Percentiles rank a stretch among this genome's conserved stretches.
These are phyloP conservation scores for Eimeria sp. DNA, from an alignment of 169 alveolate species.

Conservation along the genomic window DNA sequence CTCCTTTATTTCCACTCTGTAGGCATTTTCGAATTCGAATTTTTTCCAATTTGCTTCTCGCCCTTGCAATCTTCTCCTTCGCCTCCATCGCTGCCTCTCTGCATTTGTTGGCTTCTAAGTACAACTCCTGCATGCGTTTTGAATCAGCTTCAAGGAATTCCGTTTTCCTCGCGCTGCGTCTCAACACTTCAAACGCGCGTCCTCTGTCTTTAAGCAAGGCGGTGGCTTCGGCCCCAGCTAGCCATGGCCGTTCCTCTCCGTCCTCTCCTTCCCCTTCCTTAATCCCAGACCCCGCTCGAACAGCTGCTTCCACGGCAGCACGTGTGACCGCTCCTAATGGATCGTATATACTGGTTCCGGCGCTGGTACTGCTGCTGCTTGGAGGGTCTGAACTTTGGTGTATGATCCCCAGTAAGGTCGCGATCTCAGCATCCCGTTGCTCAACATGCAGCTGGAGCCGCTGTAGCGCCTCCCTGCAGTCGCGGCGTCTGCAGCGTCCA, in stretches of 20 bases:
- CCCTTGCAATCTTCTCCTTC: conserved; percentile 86
- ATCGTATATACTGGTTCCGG: neutral
- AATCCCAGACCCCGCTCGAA: neutral
- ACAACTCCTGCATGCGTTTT: conserved; percentile 87
- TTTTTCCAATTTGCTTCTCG: neutral
- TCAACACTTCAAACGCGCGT: conserved; percentile 91
- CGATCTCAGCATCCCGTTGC: conserved; percentile 93
- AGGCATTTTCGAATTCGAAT: conserved; percentile 24
- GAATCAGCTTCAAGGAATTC: conserved; percentile 90
- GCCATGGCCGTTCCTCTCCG: conserved; percentile 19
- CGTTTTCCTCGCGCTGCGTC: conserved; percentile 91
- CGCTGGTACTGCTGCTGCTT: neutral
- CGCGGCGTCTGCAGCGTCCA: conserved; percentile 21
- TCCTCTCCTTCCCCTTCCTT: neutral
- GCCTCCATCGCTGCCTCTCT: conserved; percentile 89
- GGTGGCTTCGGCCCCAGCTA: conserved; percentile 79
- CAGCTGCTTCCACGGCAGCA: conserved; percentile 25
- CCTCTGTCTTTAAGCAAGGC: conserved; percentile 89
- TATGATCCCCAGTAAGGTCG: conserved; percentile 88
- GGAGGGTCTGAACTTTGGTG: conserved; percentile 85
- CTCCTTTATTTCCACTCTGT: neutral
- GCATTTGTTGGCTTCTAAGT: conserved; percentile 87
- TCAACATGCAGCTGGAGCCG: conserved; percentile 75
- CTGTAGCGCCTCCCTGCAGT: conserved; percentile 39
- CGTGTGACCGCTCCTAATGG: neutral